Conservation (phyloP, 345 rosid species). For the Alliaria petiolata region DNA sequence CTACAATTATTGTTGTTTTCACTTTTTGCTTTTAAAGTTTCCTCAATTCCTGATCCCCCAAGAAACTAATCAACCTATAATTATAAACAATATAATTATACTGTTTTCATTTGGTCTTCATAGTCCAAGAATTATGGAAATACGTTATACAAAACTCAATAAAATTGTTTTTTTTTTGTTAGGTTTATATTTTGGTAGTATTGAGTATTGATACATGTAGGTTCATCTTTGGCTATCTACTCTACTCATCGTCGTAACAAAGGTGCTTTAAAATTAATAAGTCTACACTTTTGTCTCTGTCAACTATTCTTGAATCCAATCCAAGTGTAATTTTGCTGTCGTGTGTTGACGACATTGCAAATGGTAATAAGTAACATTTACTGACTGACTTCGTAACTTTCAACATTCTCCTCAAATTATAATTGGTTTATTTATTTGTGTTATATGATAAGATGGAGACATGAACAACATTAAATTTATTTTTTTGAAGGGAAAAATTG, state of each 20-base stretch:
- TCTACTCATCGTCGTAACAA: neutral
- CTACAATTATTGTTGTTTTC: conserved; percentile 25
- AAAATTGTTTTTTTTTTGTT: neutral
- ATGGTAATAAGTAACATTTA: neutral
- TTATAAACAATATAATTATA: neutral
- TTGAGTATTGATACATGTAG: conserved; percentile 27
- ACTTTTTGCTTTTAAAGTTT: conserved; percentile 5
- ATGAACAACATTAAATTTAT: neutral
- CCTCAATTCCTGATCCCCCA: conserved; percentile 3
- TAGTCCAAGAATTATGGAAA: conserved; percentile 16
- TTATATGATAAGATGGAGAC: neutral
- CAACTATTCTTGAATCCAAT: conserved; percentile 5
- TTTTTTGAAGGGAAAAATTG: neutral
- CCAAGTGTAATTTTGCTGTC: neutral
- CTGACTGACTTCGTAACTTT: neutral
- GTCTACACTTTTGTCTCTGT: neutral
- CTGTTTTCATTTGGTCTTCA: neutral
- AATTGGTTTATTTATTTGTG: neutral
- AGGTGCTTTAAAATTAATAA: neutral
- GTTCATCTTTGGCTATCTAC: conserved; percentile 34
- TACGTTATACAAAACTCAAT: neutral
- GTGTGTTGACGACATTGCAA: neutral
- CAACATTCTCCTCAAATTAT: neutral
- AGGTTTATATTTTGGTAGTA: conserved; percentile 26
- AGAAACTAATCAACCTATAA: neutral